These are phyloP conservation scores for Rhodotorula babjevae DNA, from an alignment of 768 basidiomycete species.

Conservation along the genomic window DNA sequence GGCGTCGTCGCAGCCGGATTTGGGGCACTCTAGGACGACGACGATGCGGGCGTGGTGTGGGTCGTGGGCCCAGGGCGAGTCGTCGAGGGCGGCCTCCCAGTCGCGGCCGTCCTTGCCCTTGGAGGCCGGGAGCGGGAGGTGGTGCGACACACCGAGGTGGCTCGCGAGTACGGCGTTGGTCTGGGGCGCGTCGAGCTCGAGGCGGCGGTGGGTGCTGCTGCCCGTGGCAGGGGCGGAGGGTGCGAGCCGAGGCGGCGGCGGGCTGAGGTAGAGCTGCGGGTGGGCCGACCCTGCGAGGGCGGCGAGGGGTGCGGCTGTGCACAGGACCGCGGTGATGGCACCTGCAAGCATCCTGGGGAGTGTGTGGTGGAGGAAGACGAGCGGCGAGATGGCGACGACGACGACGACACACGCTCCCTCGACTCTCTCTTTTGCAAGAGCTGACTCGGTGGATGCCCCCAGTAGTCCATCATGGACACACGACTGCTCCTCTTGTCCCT, in stretches of 20 bases:
- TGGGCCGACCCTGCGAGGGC: background rate
- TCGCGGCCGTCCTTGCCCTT: background rate
- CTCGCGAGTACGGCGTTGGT: conserved; percentile 37
- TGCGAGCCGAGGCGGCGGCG: background rate
- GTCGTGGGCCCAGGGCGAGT: background rate
- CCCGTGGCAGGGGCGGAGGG: background rate
- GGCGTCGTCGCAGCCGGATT: conserved; percentile 11
- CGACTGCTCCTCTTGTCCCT: too few species aligned
- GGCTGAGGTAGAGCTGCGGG: conserved; percentile 8
- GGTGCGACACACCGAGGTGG: conserved; percentile 31
- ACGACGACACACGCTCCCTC: too few species aligned
- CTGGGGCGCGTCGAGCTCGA: conserved; percentile 15
- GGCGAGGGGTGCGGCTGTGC: rapidly evolving
- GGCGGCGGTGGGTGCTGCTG: too few species aligned
- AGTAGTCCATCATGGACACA: too few species aligned
- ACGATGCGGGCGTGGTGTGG: conserved; percentile 9
- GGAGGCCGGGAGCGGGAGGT: conserved; percentile 15
- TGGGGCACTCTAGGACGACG: conserved; percentile 34
- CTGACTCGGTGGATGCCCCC: too few species aligned
- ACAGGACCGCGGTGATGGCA: too few species aligned
- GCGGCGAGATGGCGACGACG: too few species aligned
- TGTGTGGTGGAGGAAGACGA: too few species aligned
- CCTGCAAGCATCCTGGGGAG: background rate
- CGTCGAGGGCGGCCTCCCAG: conserved; percentile 17
- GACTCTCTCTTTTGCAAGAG: too few species aligned